Percentiles rank a stretch among this genome's conserved stretches.
These are phyloP conservation scores for Sporobolomyces phaffii DNA, from an alignment of 768 basidiomycete species.

Conservation along the genomic window DNA sequence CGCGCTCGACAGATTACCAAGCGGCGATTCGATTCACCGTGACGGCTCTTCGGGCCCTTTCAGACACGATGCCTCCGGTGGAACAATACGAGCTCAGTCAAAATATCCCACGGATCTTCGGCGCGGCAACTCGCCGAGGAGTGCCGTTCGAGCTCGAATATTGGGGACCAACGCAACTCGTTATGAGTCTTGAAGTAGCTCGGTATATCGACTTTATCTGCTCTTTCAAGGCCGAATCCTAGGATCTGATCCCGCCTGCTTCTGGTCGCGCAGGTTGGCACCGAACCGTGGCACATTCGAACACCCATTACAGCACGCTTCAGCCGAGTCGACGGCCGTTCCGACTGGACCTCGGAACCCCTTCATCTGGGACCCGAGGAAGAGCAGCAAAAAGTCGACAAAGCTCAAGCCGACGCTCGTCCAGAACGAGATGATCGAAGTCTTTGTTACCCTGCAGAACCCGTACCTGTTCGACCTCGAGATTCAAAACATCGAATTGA, in stretches of 20 bases:
- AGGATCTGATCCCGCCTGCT: no score
- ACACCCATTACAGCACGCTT: slow-evolving; percentile 52
- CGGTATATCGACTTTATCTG: slow-evolving; percentile 53
- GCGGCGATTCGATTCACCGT: slow-evolving; percentile 81
- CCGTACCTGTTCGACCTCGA: slow-evolving; percentile 90
- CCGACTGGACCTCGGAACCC: slow-evolving; percentile 50
- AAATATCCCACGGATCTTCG: slow-evolving; percentile 48
- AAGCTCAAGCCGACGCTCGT: slow-evolving; percentile 65
- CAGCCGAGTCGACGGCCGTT: neutral
- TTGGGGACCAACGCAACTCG: slow-evolving; percentile 71
- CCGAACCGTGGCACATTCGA: slow-evolving; percentile 65
- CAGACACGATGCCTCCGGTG: slow-evolving; percentile 60
- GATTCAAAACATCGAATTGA: slow-evolving; percentile 69
- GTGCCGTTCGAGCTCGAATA: slow-evolving; percentile 69
- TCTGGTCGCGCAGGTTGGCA: slow-evolving; percentile 59
- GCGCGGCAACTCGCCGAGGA: slow-evolving; percentile 67
- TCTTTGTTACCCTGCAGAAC: slow-evolving; percentile 78
- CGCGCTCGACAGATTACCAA: slow-evolving; percentile 59
- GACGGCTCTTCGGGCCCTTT: slow-evolving; percentile 72
- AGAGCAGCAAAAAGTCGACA: slow-evolving; percentile 52
- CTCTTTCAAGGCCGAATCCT: no score
- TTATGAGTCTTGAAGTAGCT: slow-evolving; percentile 69
- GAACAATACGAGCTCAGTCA: slow-evolving; percentile 59
- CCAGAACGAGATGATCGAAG: slow-evolving; percentile 74
- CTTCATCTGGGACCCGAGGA: slow-evolving; percentile 85